Evolutionary conservation across 2,329 filamentous ascomycete genomes (phyloP).

Genomic region (Trichoderma sp.): DNA sequence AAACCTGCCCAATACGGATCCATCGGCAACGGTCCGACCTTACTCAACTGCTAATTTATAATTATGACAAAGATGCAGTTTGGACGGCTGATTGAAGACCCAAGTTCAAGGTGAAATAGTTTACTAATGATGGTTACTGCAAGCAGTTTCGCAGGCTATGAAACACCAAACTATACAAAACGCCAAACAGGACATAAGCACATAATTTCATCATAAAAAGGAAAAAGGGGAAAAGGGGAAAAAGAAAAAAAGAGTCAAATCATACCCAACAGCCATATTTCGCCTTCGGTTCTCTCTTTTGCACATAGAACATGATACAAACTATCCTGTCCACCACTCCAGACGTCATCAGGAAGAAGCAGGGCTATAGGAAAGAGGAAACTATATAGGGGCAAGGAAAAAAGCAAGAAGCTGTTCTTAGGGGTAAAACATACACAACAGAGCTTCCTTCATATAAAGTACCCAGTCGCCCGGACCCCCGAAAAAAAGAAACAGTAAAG

Average conservation of each 20-base stretch:
- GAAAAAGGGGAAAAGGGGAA: no score
- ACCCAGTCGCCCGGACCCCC: conserved; percentile 13
- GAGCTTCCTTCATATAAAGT: conserved; percentile 13
- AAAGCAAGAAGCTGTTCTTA: background rate
- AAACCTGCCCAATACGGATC: background rate
- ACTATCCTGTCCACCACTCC: conserved; percentile 7
- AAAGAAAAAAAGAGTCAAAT: background rate
- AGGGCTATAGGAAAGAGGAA: background rate
- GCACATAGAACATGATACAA: background rate
- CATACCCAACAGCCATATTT: conserved; percentile 7
- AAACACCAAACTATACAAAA: background rate
- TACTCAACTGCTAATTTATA: background rate
- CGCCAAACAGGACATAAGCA: background rate
- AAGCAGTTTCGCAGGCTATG: background rate
- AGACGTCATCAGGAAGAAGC: background rate
- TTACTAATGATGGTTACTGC: background rate
- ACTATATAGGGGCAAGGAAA: background rate
- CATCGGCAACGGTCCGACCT: background rate
- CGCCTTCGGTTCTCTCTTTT: background rate
- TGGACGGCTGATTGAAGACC: background rate
- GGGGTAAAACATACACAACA: conserved; percentile 7
- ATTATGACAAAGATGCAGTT: background rate
- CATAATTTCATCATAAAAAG: background rate
- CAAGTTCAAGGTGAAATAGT: background rate
- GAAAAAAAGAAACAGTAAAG: background rate